Evolutionary conservation across 1,284 basidiomycete species (phyloP).

Genomic region (Moesziomyces sp.): DNA sequence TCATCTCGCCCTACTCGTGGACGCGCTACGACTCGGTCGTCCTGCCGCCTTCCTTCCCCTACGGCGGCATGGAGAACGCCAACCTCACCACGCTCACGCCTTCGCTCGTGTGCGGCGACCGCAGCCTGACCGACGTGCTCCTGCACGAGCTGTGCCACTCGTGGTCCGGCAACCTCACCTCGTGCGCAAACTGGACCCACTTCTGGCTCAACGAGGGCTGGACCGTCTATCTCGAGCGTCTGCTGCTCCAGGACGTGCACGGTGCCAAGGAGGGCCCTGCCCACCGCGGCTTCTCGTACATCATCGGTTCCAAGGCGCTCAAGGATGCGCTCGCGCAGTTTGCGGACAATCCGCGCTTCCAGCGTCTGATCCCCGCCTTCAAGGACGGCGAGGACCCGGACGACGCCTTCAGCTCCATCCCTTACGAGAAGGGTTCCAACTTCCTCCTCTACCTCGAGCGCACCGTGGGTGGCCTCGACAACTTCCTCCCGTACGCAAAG

Average conservation of each 20-base stretch:
- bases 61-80: slow-evolving; percentile 68
- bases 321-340: slow-evolving; percentile 76
- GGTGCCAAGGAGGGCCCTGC: slow-evolving; percentile 72
- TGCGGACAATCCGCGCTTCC: slow-evolving; percentile 75
- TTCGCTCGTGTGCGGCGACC: slow-evolving; percentile 63
- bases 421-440: slow-evolving; percentile 82
- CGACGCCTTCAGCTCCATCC: slow-evolving; percentile 71
- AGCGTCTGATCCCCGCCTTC: slow-evolving; percentile 86
- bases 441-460: slow-evolving; percentile 77
- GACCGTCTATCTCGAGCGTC: slow-evolving; percentile 92
- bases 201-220: slow-evolving; percentile 74
- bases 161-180: slow-evolving; percentile 65
- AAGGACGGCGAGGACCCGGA: slow-evolving; percentile 78
- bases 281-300: slow-evolving; percentile 82
- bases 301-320: slow-evolving; percentile 81
- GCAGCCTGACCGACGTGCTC: slow-evolving; percentile 69
- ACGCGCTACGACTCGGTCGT: slow-evolving; percentile 91
- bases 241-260: slow-evolving; percentile 80
- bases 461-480: slow-evolving; percentile 85
- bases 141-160: slow-evolving; percentile 68
- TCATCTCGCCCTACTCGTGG: slow-evolving; percentile 76
- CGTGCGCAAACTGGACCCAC: slow-evolving; percentile 65
- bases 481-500: slow-evolving; percentile 71
- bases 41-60: slow-evolving; percentile 93
- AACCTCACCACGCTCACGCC: slow-evolving; percentile 66